A percentile compares a stretch with the other conserved stretches of the same genome.
Evolutionary conservation across 1,139 yeast species (phyloP).

Genomic region (Meyerozyma guilliermondii): DNA sequence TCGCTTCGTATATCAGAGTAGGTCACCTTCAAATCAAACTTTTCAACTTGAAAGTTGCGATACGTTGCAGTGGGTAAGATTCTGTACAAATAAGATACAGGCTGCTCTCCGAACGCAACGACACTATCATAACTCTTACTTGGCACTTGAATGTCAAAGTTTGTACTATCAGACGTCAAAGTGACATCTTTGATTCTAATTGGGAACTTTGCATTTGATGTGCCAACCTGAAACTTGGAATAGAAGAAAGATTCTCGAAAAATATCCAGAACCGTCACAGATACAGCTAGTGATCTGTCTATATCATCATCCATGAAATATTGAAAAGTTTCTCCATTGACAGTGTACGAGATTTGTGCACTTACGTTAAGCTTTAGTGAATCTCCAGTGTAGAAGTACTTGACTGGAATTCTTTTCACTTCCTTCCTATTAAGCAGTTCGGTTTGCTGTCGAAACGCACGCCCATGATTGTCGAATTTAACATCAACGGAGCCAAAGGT

Average conservation of each 20-base stretch:
- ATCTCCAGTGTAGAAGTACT: slow-evolving; percentile 20
- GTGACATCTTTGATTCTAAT: slow-evolving; percentile 45
- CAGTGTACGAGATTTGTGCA: slow-evolving; percentile 27
- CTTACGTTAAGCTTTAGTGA: slow-evolving; percentile 22
- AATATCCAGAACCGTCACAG: slow-evolving; percentile 76
- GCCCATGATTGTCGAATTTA: slow-evolving; percentile 8
- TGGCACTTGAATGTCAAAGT: slow-evolving; percentile 33
- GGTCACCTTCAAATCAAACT: slow-evolving; percentile 36
- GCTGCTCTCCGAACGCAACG: slow-evolving; percentile 65
- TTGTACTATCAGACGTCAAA: slow-evolving; percentile 30
- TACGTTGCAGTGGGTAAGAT: slow-evolving; percentile 26
- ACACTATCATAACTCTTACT: slow-evolving; percentile 18
- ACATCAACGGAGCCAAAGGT: slow-evolving; percentile 16
- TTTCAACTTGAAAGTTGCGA: slow-evolving; percentile 23
- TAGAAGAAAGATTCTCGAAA: slow-evolving; percentile 52
- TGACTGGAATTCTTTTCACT: not conserved
- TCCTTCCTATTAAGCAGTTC: not conserved
- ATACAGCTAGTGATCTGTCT: slow-evolving; percentile 50
- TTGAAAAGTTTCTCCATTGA: slow-evolving; percentile 15
- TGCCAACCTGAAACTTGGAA: slow-evolving; percentile 65
- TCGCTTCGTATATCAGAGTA: slow-evolving; percentile 47
- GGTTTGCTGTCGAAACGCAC: slow-evolving; percentile 3
- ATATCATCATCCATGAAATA: slow-evolving; percentile 26
- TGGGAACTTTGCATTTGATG: slow-evolving; percentile 49
- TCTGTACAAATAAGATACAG: slow-evolving; percentile 56